These are phyloP conservation scores for Santalum album DNA, from an alignment of 164 flowering plant genomes.

Conservation along the genomic window DNA sequence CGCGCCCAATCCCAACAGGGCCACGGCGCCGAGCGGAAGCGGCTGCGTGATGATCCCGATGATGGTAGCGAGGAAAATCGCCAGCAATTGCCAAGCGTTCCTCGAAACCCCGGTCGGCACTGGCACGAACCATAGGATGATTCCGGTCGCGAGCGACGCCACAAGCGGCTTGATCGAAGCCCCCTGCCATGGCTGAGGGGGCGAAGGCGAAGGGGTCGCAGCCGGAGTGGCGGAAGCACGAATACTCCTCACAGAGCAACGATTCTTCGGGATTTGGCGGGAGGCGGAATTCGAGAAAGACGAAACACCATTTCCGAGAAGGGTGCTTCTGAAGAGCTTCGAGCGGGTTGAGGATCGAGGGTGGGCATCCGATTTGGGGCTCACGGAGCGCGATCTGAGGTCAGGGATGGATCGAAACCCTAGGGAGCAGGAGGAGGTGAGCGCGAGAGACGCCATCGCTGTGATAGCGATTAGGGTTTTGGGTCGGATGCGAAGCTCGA, in stretches of 20 bases:
- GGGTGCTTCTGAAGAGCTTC: slow-evolving; percentile 14
- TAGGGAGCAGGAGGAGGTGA: slow-evolving; percentile 24
- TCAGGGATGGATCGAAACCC: slow-evolving; percentile 19
- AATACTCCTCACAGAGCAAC: slow-evolving; percentile 7
- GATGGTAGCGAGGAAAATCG: slow-evolving; percentile 82
- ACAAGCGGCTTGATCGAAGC: slow-evolving; percentile 67
- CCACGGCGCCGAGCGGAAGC: slow-evolving; percentile 88
- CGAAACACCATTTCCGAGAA: not conserved
- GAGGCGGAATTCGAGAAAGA: not conserved
- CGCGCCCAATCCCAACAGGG: slow-evolving; percentile 79
- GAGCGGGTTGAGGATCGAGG: not conserved
- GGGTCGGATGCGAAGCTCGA: not conserved
- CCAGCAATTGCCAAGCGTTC: slow-evolving; percentile 79
- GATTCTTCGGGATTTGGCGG: slow-evolving; percentile 5
- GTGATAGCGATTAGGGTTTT: slow-evolving; percentile 3
- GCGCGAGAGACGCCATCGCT: slow-evolving; percentile 46
- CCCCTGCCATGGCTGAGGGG: slow-evolving; percentile 71
- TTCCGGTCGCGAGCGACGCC: slow-evolving; percentile 76
- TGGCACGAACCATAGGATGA: slow-evolving; percentile 74
- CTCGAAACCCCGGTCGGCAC: slow-evolving; percentile 65
- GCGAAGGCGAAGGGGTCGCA: slow-evolving; percentile 14
- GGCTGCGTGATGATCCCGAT: slow-evolving; percentile 94
- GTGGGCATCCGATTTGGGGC: not conserved
- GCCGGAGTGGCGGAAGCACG: slow-evolving; percentile 16
- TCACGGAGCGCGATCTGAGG: slow-evolving; percentile 17